Conservation (phyloP, 2,329 filamentous ascomycete genomes). For the Nigrospora oryzae region DNA sequence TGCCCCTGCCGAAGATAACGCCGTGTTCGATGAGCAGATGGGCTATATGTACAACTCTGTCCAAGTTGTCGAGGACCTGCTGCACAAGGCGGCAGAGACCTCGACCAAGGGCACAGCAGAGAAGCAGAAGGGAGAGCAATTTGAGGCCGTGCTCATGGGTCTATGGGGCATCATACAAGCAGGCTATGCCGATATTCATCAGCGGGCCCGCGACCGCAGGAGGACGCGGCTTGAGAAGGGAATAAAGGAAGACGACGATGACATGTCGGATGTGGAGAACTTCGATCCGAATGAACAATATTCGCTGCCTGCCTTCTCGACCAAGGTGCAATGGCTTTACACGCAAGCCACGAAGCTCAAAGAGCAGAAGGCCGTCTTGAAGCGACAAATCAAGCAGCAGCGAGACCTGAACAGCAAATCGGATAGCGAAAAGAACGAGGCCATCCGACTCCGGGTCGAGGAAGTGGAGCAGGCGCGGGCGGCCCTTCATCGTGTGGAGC, state of each 20-base stretch:
- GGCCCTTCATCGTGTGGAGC: slow-evolving; percentile 19
- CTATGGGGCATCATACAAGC: slow-evolving; percentile 50
- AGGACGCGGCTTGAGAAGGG: slow-evolving; percentile 48
- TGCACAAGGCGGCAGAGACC: slow-evolving; percentile 26
- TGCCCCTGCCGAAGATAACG: slow-evolving; percentile 48
- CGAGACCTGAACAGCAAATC: slow-evolving; percentile 86
- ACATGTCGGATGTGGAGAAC: slow-evolving; percentile 54
- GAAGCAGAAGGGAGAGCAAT: slow-evolving; percentile 40
- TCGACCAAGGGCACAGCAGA: slow-evolving; percentile 19
- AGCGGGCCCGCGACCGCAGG: slow-evolving; percentile 44
- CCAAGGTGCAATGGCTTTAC: slow-evolving; percentile 73
- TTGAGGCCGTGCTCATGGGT: slow-evolving; percentile 43
- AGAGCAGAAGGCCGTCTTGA: slow-evolving; percentile 82
- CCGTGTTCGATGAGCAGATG: slow-evolving; percentile 58
- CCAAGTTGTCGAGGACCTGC: slow-evolving; percentile 34
- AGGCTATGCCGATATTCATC: slow-evolving; percentile 47
- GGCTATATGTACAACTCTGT: slow-evolving; percentile 58
- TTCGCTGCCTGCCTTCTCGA: slow-evolving; percentile 66
- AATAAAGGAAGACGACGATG: slow-evolving; percentile 49
- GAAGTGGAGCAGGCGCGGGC: slow-evolving; percentile 39
- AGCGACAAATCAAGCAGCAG: slow-evolving; percentile 91
- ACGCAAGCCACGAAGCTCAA: slow-evolving; percentile 67
- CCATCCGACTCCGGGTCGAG: slow-evolving; percentile 49
- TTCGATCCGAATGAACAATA: slow-evolving; percentile 53
- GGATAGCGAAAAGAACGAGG: slow-evolving; percentile 60